Conservation (phyloP, 345 rosid genomes). For the Balakata baccata region DNA sequence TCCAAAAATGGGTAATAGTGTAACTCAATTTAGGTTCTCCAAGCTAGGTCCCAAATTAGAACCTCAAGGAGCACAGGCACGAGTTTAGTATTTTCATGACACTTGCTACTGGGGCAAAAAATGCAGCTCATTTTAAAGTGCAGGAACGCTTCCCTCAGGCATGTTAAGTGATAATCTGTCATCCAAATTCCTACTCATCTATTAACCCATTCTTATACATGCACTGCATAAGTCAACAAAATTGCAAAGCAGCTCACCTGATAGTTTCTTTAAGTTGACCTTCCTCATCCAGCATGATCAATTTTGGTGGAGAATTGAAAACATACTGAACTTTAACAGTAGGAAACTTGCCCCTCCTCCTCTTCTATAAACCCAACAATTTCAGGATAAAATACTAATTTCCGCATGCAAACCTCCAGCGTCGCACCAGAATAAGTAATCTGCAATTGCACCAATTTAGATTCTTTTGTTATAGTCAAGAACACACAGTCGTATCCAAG, state of each 20-base stretch:
- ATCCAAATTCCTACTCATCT: neutral
- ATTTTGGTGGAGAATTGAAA: conserved; percentile 92
- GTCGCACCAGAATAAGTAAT: conserved; percentile 72
- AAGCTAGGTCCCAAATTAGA: neutral
- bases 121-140: too few species aligned
- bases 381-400: conserved; percentile 88
- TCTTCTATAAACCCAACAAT: conserved; percentile 86
- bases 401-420: conserved; percentile 91
- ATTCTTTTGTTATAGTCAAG: neutral
- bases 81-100: neutral
- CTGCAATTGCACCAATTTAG: conserved; percentile 39
- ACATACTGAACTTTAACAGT: conserved; percentile 64
- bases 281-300: conserved; percentile 79
- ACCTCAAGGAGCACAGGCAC: neutral
- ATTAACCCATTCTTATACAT: neutral
- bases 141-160: neutral
- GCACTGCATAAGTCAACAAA: neutral
- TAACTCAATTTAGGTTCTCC: neutral
- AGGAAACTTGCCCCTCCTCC: conserved; percentile 76
- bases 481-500: neutral
- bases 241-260: conserved; percentile 13
- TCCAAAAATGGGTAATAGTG: neutral
- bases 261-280: conserved; percentile 45
- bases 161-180: neutral
- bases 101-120: neutral